Percentiles rank a stretch among this genome's conserved stretches.
These are phyloP conservation scores for Phlebopus sp. DNA, from an alignment of 1,284 basidiomycete genomes.

Conservation along the genomic window DNA sequence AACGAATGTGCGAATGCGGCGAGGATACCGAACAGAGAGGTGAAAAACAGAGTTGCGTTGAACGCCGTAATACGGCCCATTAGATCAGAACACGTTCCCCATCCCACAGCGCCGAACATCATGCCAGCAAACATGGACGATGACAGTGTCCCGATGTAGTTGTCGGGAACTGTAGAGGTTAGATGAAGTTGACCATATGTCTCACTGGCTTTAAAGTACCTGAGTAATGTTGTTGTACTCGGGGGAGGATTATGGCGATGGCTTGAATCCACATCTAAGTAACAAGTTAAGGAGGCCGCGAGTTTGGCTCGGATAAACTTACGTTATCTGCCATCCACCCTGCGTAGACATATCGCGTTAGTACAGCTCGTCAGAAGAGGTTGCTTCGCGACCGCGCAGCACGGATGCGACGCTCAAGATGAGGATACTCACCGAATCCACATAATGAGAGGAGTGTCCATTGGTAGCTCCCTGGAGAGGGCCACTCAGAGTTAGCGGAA, in stretches of 20 bases:
- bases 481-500: neutral
- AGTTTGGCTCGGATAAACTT: conserved; percentile 26
- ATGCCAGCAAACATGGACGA: conserved; percentile 88
- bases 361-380: neutral
- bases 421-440: conserved; percentile 70
- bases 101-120: conserved; percentile 93
- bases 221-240: conserved; percentile 84
- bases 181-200: conserved; percentile 14
- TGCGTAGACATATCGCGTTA: conserved; percentile 24
- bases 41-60: conserved; percentile 89
- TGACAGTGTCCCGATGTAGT: conserved; percentile 71
- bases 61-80: conserved; percentile 88
- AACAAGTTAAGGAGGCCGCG: conserved; percentile 31
- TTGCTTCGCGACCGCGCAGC: neutral
- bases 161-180: conserved; percentile 58
- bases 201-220: conserved; percentile 41
- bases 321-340: conserved; percentile 89
- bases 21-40: conserved; percentile 84
- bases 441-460: conserved; percentile 80
- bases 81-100: conserved; percentile 86
- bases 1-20: conserved; percentile 80
- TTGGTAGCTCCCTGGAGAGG: conserved; percentile 63
- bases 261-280: conserved; percentile 87
- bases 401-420: neutral
- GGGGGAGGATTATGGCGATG: conserved; percentile 86